Evolutionary conservation across 768 basidiomycete species (phyloP).

Genomic region (Scleroderma bovista): DNA sequence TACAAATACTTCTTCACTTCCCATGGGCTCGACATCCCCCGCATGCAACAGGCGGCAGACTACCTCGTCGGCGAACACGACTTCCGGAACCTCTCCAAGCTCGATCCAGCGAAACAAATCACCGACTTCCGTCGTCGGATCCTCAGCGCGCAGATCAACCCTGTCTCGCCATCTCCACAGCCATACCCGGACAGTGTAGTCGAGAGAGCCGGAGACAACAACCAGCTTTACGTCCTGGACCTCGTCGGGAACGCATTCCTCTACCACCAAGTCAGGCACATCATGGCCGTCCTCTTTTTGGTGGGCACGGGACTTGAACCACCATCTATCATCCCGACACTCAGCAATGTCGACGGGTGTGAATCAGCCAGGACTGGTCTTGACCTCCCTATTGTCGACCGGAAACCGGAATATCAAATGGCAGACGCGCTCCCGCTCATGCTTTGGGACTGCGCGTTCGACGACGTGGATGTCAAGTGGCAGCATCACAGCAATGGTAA

Average conservation of each 20-base stretch:
- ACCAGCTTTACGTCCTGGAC: constrained; percentile 62
- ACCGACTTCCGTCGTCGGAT: constrained; percentile 70
- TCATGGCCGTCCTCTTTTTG: constrained; percentile 87
- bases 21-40: constrained; percentile 55
- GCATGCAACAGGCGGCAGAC: constrained; percentile 71
- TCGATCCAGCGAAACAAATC: constrained; percentile 90
- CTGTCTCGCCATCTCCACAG: constrained; percentile 22
- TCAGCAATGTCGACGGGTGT: constrained; percentile 63
- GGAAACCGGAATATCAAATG: constrained; percentile 91
- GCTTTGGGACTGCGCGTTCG: constrained; percentile 85
- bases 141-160: constrained; percentile 56
- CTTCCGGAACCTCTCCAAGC: constrained; percentile 92
- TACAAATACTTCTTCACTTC: constrained; percentile 97
- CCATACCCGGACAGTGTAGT: constrained; percentile 5
- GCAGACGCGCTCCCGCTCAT: constrained; percentile 87
- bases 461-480: constrained; percentile 66
- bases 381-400: constrained; percentile 47
- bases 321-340: constrained; percentile 59
- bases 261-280: constrained; percentile 94
- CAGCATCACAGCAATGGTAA: constrained; percentile 31
- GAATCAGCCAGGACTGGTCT: constrained; percentile 4
- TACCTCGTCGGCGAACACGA: constrained; percentile 85
- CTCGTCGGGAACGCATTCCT: constrained; percentile 85
- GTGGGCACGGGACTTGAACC: constrained; percentile 77
- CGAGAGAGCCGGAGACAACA: constrained; percentile 19